A percentile compares a stretch with the other conserved stretches of the same genome.
Conservation (phyloP, 768 basidiomycete genomes). For the Antrodiella citrinella region DNA sequence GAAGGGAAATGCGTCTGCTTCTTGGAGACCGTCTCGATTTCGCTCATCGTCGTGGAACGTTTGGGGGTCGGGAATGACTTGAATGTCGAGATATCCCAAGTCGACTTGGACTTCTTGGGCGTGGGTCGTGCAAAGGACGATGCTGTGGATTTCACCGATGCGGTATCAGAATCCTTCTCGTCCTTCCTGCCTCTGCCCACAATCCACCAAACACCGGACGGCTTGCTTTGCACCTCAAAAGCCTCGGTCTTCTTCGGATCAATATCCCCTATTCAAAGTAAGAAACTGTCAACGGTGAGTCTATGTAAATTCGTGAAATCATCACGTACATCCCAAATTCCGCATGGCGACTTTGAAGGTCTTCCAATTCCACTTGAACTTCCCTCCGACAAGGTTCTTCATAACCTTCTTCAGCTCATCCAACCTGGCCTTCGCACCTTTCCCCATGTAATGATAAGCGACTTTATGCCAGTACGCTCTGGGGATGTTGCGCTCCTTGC, state of each 20-base stretch:
- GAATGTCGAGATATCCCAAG: conserved; percentile 16
- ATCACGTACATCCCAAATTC: conserved; percentile 79
- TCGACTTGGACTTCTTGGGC: conserved; percentile 14
- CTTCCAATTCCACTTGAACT: conserved; percentile 80
- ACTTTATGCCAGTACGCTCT: conserved; percentile 81
- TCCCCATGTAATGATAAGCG: conserved; percentile 68
- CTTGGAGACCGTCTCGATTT: conserved; percentile 17
- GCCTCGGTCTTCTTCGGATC: conserved; percentile 30
- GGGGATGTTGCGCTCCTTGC: conserved; percentile 60
- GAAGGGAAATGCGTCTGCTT: conserved; percentile 10
- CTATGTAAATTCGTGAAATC: too few relatives aligned
- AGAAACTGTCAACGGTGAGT: too few relatives aligned
- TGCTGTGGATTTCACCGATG: conserved; percentile 3
- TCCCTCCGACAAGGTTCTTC: conserved; percentile 65
- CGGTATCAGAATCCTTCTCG: conserved; percentile 10
- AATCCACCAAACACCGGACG: conserved; percentile 20
- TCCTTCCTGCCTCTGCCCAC: conserved; percentile 10
- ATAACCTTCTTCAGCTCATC: conserved; percentile 68
- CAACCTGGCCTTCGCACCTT: conserved; percentile 59
- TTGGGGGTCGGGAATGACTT: conserved; percentile 18
- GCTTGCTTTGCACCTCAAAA: conserved; percentile 18
- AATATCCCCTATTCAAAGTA: conserved; percentile 59
- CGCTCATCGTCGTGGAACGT: conserved; percentile 17
- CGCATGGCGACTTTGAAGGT: conserved; percentile 71
- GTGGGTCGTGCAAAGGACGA: background rate